A percentile compares a stretch with the other conserved stretches of the same genome.
These are phyloP conservation scores for Auricularia sp. DNA, from an alignment of 768 basidiomycete genomes.

Conservation along the genomic window DNA sequence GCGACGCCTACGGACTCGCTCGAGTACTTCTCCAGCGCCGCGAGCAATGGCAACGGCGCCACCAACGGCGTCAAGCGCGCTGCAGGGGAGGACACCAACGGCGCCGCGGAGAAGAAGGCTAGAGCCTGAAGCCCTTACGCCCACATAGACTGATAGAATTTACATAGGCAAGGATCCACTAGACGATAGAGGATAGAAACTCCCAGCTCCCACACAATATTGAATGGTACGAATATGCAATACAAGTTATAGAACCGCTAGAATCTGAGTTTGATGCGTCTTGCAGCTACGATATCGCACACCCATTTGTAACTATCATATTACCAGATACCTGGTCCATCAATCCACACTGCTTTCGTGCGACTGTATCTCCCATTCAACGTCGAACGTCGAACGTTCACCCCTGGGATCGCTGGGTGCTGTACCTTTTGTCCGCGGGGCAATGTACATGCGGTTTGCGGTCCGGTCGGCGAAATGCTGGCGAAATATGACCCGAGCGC, in stretches of 20 bases:
- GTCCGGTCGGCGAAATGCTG: background rate
- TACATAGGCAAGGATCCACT: background rate
- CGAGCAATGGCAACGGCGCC: background rate
- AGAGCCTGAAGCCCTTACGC: background rate
- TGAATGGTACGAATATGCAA: background rate
- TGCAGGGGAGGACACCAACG: constrained; percentile 2
- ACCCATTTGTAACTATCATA: no score
- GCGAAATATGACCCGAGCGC: background rate
- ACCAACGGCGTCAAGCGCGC: constrained; percentile 8
- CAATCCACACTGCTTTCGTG: no score
- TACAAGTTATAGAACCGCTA: no score
- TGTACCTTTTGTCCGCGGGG: no score
- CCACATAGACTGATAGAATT: background rate
- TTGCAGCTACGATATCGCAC: no score
- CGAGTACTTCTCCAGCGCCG: constrained; percentile 52
- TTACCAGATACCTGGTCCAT: no score
- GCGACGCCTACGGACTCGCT: constrained; percentile 61
- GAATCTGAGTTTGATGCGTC: no score
- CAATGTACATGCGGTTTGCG: no score
- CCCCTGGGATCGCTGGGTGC: no score
- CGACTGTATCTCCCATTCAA: no score
- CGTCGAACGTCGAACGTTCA: no score
- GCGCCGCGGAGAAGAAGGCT: constrained; percentile 5
- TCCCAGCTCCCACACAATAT: background rate
- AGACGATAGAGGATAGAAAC: background rate